phyloP scores from a whole-genome alignment of 2,329 filamentous ascomycete species.

The Penicillium italicum region DNA sequence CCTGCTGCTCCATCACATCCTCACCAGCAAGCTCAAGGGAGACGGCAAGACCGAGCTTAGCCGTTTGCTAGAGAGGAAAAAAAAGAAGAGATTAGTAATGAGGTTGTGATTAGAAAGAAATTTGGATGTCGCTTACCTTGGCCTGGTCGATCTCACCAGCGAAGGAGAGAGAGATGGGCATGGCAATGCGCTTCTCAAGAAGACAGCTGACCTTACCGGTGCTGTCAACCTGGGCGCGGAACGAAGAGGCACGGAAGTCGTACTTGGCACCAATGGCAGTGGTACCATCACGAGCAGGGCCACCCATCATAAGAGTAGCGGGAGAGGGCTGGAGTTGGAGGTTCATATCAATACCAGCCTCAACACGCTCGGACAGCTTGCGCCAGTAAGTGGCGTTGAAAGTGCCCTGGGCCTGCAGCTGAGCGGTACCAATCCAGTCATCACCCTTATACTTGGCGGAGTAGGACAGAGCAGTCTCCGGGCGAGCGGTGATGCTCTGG shows the following conservation, averaged over 20 bases:
- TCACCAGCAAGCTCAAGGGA: constrained; percentile 83
- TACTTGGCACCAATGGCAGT: constrained; percentile 95
- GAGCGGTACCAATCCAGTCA: constrained; percentile 90
- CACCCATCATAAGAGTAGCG: constrained; percentile 69
- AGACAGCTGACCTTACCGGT: constrained; percentile 89
- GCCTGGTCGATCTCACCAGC: constrained; percentile 94
- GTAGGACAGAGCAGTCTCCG: constrained; percentile 89
- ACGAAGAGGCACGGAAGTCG: constrained; percentile 92
- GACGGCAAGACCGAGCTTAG: constrained; percentile 91
- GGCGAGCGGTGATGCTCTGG: constrained; percentile 73
- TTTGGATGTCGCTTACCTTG: constrained; percentile 62
- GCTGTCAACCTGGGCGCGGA: constrained; percentile 93
- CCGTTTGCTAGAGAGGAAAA: constrained; percentile 65
- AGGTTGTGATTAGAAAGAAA: not conserved
- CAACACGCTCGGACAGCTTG: constrained; percentile 86
- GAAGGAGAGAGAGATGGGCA: constrained; percentile 89
- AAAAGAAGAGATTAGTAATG: constrained; percentile 8
- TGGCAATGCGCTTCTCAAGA: constrained; percentile 92
- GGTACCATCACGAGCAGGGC: constrained; percentile 76
- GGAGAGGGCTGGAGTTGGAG: constrained; percentile 70
- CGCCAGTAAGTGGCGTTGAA: constrained; percentile 93
- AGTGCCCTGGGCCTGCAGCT: constrained; percentile 82
- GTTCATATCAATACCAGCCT: constrained; percentile 93
- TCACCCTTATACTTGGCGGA: constrained; percentile 83
- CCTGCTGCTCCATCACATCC: constrained; percentile 82